Evolutionary conservation across 352 stramenopile genomes (phyloP).

Genomic region (Phytophthora multivora): DNA sequence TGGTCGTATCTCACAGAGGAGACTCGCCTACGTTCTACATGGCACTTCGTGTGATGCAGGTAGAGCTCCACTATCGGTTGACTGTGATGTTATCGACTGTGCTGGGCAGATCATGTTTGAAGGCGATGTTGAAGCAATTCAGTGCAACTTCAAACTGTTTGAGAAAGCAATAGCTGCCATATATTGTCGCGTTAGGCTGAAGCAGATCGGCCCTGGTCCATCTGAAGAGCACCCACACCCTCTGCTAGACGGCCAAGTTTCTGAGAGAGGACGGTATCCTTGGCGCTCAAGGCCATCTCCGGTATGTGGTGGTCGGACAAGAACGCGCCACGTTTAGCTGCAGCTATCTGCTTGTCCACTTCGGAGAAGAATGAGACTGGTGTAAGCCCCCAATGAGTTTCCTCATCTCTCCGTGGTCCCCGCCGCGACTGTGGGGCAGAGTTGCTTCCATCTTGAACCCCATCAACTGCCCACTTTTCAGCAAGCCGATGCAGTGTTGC

Average conservation of each 20-base stretch:
- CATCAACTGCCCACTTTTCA: conserved; percentile 37
- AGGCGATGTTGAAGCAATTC: conserved; percentile 7
- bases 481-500: conserved; percentile 62
- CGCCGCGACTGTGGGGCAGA: conserved; percentile 7
- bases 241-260: neutral
- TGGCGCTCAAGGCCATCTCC: conserved; percentile 61
- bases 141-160: no score
- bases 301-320: conserved; percentile 42
- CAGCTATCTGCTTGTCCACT: conserved; percentile 52
- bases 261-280: conserved; percentile 38
- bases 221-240: conserved; percentile 6
- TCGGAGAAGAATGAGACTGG: conserved; percentile 67
- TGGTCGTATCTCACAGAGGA: conserved; percentile 1
- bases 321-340: conserved; percentile 55
- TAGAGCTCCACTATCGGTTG: no score
- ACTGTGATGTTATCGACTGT: conserved; percentile 1
- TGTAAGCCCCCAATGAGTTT: conserved; percentile 52
- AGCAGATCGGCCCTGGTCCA: conserved; percentile 21
- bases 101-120: conserved; percentile 5
- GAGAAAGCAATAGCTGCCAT: no score
- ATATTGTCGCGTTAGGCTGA: conserved; percentile 17
- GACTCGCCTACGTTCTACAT: neutral
- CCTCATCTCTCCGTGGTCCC: conserved; percentile 8
- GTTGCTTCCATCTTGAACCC: conserved; percentile 1
- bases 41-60: no score